Base-by-base conservation (phyloP, 2,329 filamentous ascomycete species). In the Cercospora brassicicola region DNA sequence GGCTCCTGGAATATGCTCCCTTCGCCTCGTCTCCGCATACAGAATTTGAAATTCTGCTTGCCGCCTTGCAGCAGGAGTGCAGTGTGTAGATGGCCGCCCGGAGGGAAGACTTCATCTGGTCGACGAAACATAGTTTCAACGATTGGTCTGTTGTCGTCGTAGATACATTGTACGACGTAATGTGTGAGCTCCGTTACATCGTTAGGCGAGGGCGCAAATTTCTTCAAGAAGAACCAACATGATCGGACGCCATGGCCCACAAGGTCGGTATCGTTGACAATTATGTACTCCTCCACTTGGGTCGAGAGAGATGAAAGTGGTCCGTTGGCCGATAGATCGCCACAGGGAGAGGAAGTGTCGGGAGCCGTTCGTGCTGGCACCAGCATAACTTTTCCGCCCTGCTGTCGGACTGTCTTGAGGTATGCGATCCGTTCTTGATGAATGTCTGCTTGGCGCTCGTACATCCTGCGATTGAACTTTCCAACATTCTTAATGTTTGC, bases 381-480 rank as follows among this genome's bases (percentile, higher is more conserved):
- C n/a, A 31, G 39, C 20, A 53, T 62, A n/a, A n/a, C 42, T n/a
- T 33, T 51, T 8, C 42, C 60, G 13, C 31, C 23, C n/a, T 18
- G 26, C 42, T 51, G 26, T 20, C 13, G 7, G 30, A 62, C 39
- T 28, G 7, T 28, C 23, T 55, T 42, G 20, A 62, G 60, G 26
- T 62, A 31, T 15, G 39, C 60, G 23, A 51, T 51, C 13, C 60
- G 39, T 31, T 62, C 60, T 51, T 51, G 60, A 48, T 62, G 60
- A 26, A 64, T 45, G 8, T 64, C 51, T 18, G 51, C 48, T 39
- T 64, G 62, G 11, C 48, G 45, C 26, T 64, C 62, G 30, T 64
- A 64, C 48, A 64, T 57, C 13, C 23, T 31, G 15, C 62, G 45
- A 33, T 64, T 64, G 48, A 64, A 51, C 18, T 53, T 62, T 42